Evolutionary conservation across 306 rosid species (phyloP).

Genomic region (Astragalus membranaceus): DNA sequence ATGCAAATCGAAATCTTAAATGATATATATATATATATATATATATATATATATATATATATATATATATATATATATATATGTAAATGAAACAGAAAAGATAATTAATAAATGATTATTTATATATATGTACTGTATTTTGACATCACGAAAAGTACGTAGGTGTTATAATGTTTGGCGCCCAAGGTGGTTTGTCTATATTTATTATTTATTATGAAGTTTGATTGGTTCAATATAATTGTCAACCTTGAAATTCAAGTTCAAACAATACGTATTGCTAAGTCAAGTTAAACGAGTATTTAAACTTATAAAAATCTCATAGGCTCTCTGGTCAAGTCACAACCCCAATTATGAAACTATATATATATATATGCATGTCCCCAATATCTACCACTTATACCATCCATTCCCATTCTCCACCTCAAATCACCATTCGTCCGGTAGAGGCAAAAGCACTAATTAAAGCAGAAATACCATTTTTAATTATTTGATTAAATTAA

Average conservation of each 20-base stretch:
- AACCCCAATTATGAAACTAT: background rate
- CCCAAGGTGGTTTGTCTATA: background rate
- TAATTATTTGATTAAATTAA: background rate
- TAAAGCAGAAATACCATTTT: background rate
- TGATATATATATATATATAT: too few relatives aligned
- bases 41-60: too few relatives aligned
- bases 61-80: too few relatives aligned
- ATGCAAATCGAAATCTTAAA: too few relatives aligned
- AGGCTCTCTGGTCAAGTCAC: constrained; percentile 8
- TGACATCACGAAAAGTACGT: background rate
- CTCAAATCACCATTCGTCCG: background rate
- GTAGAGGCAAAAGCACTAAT: background rate
- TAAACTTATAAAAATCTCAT: background rate
- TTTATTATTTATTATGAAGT: background rate
- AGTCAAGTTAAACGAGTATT: constrained; percentile 20
- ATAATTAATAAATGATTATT: too few relatives aligned
- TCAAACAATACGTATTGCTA: constrained; percentile 12
- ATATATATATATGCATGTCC: background rate
- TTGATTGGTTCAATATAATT: constrained; percentile 31
- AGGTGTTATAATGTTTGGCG: background rate
- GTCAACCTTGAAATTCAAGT: constrained; percentile 20
- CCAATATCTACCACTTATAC: background rate
- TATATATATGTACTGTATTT: too few relatives aligned
- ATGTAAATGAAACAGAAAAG: too few relatives aligned
- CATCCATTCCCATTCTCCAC: background rate